Conservation (phyloP, 768 basidiomycete species). For the Suillus decipiens region DNA sequence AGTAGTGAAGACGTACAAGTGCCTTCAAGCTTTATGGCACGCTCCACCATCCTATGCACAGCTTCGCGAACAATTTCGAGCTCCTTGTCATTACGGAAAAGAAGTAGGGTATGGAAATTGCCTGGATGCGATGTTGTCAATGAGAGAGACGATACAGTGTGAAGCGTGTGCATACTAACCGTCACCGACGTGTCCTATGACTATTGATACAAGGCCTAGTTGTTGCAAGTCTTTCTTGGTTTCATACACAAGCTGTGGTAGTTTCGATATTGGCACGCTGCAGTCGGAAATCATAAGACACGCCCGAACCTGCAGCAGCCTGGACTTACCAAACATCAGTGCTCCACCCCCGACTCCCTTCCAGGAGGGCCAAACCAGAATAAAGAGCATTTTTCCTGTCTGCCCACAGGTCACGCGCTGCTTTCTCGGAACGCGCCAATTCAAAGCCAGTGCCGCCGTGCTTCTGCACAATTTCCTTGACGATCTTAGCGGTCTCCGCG, state of each 20-base stretch:
- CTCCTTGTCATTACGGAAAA: slow-evolving; percentile 63
- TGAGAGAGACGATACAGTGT: background rate
- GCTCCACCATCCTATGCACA: slow-evolving; percentile 62
- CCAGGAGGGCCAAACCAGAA: slow-evolving; percentile 54
- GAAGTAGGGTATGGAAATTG: slow-evolving; percentile 52
- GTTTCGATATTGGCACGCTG: slow-evolving; percentile 63
- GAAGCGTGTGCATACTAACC: slow-evolving; percentile 42
- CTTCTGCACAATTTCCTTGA: slow-evolving; percentile 56
- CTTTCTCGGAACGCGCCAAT: slow-evolving; percentile 61
- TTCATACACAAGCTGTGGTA: slow-evolving; percentile 64
- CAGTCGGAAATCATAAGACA: background rate
- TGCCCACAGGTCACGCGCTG: slow-evolving; percentile 74
- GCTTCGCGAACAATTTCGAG: slow-evolving; percentile 40
- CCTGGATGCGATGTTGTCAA: slow-evolving; percentile 28
- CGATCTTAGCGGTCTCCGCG: slow-evolving; percentile 60
- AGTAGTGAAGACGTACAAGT: slow-evolving; percentile 51
- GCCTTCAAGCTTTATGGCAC: slow-evolving; percentile 71
- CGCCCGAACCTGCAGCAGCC: background rate
- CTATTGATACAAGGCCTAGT: slow-evolving; percentile 57
- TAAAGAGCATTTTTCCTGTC: slow-evolving; percentile 70
- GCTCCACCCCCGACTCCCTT: slow-evolving; percentile 59
- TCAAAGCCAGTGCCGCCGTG: slow-evolving; percentile 70
- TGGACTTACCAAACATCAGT: slow-evolving; percentile 73
- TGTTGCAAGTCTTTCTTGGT: slow-evolving; percentile 69
- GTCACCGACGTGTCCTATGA: slow-evolving; percentile 81